Evolutionary conservation across 306 rosid genomes (phyloP).

Genomic region (Cicer bijugum): DNA sequence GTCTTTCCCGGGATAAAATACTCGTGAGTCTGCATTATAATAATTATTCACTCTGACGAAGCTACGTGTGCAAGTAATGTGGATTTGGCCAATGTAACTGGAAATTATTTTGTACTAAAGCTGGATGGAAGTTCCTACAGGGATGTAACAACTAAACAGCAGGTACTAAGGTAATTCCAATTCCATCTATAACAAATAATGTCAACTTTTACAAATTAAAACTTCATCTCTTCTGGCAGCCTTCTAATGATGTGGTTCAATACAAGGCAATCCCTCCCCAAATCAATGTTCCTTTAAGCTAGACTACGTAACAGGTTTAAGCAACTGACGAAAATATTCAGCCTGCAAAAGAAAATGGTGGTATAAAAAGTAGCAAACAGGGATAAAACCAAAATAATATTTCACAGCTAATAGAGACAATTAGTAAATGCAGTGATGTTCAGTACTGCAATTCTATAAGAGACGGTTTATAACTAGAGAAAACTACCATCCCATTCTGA

Average conservation of each 20-base stretch:
- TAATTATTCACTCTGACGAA: constrained; percentile 44
- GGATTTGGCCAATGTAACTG: constrained; percentile 49
- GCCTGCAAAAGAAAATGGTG: constrained; percentile 65
- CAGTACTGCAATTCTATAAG: constrained; percentile 15
- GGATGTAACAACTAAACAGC: constrained; percentile 52
- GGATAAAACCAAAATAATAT: neutral
- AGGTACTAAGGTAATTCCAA: constrained; percentile 54
- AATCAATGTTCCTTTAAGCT: constrained; percentile 47
- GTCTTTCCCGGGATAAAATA: constrained; percentile 61
- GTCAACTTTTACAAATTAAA: constrained; percentile 58
- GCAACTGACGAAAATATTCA: constrained; percentile 95
- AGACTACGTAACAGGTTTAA: constrained; percentile 98
- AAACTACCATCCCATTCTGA: constrained; percentile 6
- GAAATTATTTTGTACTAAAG: constrained; percentile 50
- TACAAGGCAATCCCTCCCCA: constrained; percentile 56
- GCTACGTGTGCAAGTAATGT: constrained; percentile 44
- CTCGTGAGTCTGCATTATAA: constrained; percentile 70
- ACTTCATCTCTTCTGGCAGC: constrained; percentile 49
- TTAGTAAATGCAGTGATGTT: constrained; percentile 16
- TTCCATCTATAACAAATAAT: constrained; percentile 50
- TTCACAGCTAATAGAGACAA: constrained; percentile 21
- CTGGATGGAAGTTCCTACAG: constrained; percentile 52
- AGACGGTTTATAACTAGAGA: neutral
- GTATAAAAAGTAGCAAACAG: constrained; percentile 21
- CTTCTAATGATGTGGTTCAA: constrained; percentile 58